Evolutionary conservation across 1,284 basidiomycete species (phyloP).

Genomic region (Phylloporus sp.): DNA sequence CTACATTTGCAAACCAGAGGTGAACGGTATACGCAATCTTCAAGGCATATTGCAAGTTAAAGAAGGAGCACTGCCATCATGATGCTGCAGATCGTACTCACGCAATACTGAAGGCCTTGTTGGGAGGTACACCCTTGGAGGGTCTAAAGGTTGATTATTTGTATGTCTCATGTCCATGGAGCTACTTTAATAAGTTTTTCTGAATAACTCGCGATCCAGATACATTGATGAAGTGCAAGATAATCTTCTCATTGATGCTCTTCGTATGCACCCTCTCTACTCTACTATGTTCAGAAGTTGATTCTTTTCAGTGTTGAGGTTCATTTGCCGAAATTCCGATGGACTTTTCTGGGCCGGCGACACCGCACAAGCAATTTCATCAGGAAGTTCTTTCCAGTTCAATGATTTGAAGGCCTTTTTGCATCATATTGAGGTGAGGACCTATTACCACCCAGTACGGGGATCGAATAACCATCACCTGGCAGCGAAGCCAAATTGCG

Average conservation of each 20-base stretch:
- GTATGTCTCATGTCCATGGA: slow-evolving; percentile 42
- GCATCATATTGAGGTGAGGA: slow-evolving; percentile 56
- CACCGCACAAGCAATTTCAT: slow-evolving; percentile 77
- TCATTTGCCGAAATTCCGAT: slow-evolving; percentile 61
- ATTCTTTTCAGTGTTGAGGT: slow-evolving; percentile 55
- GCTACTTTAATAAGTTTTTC: not conserved
- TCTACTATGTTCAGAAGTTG: not conserved
- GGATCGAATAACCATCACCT: not conserved
- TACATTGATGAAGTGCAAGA: slow-evolving; percentile 80
- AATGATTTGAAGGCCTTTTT: slow-evolving; percentile 72
- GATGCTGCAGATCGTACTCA: slow-evolving; percentile 74
- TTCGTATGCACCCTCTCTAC: slow-evolving; percentile 44
- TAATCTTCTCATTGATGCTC: slow-evolving; percentile 67
- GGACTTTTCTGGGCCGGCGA: slow-evolving; percentile 82
- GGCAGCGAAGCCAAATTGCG: slow-evolving; percentile 25
- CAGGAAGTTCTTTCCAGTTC: slow-evolving; percentile 74
- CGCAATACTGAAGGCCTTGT: slow-evolving; percentile 48
- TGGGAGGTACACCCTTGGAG: slow-evolving; percentile 34
- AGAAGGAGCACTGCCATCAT: slow-evolving; percentile 48
- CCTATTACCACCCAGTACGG: not conserved
- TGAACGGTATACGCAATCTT: slow-evolving; percentile 59
- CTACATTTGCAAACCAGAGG: slow-evolving; percentile 56
- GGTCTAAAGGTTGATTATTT: slow-evolving; percentile 58
- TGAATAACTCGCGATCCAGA: slow-evolving; percentile 38
- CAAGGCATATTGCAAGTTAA: slow-evolving; percentile 53